phyloP scores from a whole-genome alignment of 1,139 yeast species.

The Suhomyces yuchorum region DNA sequence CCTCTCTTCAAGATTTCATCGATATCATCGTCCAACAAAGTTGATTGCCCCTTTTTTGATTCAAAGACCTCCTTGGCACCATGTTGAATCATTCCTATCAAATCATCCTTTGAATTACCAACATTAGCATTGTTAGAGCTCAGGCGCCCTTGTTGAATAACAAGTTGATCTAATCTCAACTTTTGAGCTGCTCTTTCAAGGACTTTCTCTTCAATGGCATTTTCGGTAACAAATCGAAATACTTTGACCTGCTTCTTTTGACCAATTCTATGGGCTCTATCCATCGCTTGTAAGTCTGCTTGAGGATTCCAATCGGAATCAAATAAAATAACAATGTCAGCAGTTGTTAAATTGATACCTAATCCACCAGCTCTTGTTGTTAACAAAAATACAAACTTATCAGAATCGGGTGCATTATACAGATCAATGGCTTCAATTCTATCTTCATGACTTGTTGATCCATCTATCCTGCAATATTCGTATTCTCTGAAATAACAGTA shows the following conservation, averaged over 20 bases:
- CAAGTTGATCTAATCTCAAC: conserved; percentile 81
- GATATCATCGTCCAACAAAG: conserved; percentile 68
- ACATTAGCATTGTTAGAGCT: conserved; percentile 43
- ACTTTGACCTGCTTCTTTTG: conserved; percentile 82
- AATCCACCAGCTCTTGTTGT: conserved; percentile 87
- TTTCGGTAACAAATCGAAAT: conserved; percentile 73
- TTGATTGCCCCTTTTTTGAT: conserved; percentile 32
- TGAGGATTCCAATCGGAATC: conserved; percentile 91
- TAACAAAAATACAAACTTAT: conserved; percentile 67
- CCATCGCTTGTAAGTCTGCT: conserved; percentile 88
- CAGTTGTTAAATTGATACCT: conserved; percentile 76
- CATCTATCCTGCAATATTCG: conserved; percentile 77
- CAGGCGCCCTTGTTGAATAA: conserved; percentile 89
- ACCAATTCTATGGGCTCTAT: conserved; percentile 85
- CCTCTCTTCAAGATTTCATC: conserved; percentile 79
- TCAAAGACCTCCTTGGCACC: conserved; percentile 91
- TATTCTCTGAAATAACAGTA: conserved; percentile 69
- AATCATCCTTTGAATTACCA: conserved; percentile 77
- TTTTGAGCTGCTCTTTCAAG: conserved; percentile 81
- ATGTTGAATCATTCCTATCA: conserved; percentile 92
- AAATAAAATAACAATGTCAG: conserved; percentile 71
- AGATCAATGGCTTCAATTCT: conserved; percentile 77
- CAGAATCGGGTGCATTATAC: conserved; percentile 68
- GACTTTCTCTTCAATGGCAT: conserved; percentile 80
- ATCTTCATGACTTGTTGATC: conserved; percentile 77